phyloP scores from a whole-genome alignment of 139 green algal genomes.

The Tetraselmis striata region DNA sequence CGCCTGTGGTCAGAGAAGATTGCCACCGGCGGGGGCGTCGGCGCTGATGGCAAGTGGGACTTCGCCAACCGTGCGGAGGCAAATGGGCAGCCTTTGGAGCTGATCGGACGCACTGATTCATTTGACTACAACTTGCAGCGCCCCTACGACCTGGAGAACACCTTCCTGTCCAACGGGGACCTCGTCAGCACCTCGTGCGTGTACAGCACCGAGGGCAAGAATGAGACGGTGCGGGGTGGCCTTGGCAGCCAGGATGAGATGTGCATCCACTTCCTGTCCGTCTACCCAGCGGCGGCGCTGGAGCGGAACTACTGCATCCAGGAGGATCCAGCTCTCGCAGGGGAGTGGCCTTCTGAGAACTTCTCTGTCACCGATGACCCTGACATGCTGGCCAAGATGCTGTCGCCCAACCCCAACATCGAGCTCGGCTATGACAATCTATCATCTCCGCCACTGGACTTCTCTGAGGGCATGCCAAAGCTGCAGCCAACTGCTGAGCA shows the following conservation, averaged over 20 bases:
- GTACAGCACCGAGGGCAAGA: not conserved
- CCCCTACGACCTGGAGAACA: not conserved
- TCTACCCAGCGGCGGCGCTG: not conserved
- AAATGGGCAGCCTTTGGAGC: not conserved
- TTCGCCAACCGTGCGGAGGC: not conserved
- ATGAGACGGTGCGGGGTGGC: not conserved
- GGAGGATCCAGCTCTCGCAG: not conserved
- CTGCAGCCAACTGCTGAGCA: too few species aligned
- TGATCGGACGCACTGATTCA: not conserved
- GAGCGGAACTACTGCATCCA: not conserved
- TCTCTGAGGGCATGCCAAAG: too few species aligned
- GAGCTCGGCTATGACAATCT: not conserved
- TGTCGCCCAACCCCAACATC: not conserved
- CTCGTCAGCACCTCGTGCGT: slow-evolving; percentile 1
- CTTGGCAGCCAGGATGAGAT: slow-evolving; percentile 1
- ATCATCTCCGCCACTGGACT: too few species aligned
- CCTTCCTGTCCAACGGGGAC: not conserved
- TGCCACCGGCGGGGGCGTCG: not conserved
- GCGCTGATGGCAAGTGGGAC: not conserved
- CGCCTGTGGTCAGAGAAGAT: not conserved
- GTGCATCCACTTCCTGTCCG: slow-evolving; percentile 2
- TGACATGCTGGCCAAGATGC: not conserved
- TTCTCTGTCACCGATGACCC: not conserved
- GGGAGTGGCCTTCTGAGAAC: not conserved
- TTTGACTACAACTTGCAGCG: slow-evolving; percentile 1